Evolutionary conservation across 768 basidiomycete species (phyloP).

Genomic region (Suillus sp.): DNA sequence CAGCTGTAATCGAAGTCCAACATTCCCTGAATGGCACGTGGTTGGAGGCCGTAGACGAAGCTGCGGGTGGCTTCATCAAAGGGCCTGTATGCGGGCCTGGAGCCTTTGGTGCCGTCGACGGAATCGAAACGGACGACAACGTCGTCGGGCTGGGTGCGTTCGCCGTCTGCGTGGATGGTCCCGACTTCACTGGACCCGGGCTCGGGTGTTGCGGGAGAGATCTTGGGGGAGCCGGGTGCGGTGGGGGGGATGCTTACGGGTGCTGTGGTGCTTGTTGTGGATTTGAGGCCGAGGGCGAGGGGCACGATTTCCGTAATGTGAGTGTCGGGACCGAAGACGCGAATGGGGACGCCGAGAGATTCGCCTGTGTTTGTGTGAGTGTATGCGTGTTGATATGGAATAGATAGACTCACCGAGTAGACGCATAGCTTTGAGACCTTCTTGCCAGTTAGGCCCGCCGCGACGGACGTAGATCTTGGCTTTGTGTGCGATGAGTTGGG

Average conservation of each 20-base stretch:
- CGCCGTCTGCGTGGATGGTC: constrained; percentile 73
- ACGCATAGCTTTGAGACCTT: constrained; percentile 97
- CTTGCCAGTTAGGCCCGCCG: constrained; percentile 99
- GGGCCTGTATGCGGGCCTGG: constrained; percentile 82
- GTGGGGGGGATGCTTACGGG: constrained; percentile 45
- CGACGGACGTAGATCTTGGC: constrained; percentile 98
- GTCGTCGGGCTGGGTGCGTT: constrained; percentile 83
- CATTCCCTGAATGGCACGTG: constrained; percentile 97
- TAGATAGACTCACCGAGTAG: constrained; percentile 58
- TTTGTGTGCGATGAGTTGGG: constrained; percentile 66
- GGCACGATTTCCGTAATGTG: constrained; percentile 99
- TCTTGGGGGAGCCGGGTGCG: constrained; percentile 46
- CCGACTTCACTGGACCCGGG: constrained; percentile 56
- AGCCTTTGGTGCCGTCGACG: constrained; percentile 73
- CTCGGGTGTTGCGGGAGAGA: constrained; percentile 30
- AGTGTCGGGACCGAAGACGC: constrained; percentile 96
- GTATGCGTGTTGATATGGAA: neutral
- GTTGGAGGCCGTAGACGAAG: constrained; percentile 98
- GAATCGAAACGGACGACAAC: constrained; percentile 91
- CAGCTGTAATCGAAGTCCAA: constrained; percentile 99
- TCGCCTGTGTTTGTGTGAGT: constrained; percentile 46
- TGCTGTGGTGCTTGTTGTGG: constrained; percentile 28
- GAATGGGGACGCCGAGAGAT: constrained; percentile 95
- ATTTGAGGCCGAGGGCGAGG: constrained; percentile 83
- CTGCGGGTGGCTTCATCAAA: constrained; percentile 94